phyloP scores from a whole-genome alignment of 2,329 filamentous ascomycete genomes.

The Alternaria novae-zelandiae region DNA sequence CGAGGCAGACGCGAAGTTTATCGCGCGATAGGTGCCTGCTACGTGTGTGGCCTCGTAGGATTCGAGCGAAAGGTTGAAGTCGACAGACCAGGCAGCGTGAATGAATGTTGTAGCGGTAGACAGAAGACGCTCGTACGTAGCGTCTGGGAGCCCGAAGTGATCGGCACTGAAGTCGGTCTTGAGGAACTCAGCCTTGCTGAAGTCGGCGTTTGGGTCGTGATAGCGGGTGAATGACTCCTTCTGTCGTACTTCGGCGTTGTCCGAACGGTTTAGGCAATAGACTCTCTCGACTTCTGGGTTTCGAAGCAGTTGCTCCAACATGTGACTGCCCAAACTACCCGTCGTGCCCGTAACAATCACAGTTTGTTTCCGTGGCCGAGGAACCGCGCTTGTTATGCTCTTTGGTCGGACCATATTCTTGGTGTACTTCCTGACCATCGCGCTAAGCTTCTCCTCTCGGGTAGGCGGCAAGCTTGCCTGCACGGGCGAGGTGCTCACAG shows the following conservation, averaged over 20 bases:
- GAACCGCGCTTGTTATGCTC: too few species aligned
- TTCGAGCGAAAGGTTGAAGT: constrained; percentile 53
- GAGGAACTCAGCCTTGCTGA: neutral
- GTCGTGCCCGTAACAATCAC: constrained; percentile 34
- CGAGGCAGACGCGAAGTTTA: constrained; percentile 11
- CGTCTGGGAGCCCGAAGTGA: constrained; percentile 49
- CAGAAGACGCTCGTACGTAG: constrained; percentile 19
- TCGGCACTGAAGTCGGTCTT: constrained; percentile 5
- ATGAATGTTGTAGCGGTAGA: constrained; percentile 52
- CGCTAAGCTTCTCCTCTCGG: neutral
- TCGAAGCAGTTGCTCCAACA: constrained; percentile 27
- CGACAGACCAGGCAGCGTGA: constrained; percentile 62
- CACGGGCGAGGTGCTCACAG: neutral
- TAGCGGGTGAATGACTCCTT: constrained; percentile 6
- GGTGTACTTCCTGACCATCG: constrained; percentile 2
- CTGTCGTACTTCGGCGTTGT: constrained; percentile 18
- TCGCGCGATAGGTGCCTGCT: constrained; percentile 8
- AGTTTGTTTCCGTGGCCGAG: neutral
- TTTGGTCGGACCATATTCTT: neutral
- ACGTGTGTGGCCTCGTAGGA: constrained; percentile 24
- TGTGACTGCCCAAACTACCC: constrained; percentile 29
- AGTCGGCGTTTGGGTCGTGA: constrained; percentile 10
- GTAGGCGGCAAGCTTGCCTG: neutral
- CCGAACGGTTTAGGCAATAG: constrained; percentile 29
- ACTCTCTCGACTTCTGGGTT: constrained; percentile 19